Evolutionary conservation across 768 basidiomycete species (phyloP).

Genomic region (Auricularia sp.): DNA sequence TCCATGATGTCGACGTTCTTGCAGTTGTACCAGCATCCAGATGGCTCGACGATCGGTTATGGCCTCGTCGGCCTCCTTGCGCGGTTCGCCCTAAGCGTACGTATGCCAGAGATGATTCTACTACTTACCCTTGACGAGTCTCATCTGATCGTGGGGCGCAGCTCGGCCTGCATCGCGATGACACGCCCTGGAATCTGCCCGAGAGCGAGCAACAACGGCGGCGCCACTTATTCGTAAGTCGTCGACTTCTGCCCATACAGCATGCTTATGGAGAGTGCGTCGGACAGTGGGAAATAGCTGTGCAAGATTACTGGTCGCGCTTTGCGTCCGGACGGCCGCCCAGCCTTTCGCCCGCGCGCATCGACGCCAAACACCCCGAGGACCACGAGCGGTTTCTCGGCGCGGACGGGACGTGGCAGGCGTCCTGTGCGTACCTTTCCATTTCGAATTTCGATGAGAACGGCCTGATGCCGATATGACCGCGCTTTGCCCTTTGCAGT

Average conservation of each 20-base stretch:
- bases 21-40: background rate
- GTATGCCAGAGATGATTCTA: too few relatives aligned
- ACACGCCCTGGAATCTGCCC: background rate
- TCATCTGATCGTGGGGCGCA: background rate
- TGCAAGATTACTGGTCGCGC: background rate
- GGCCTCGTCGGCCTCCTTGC: background rate
- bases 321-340: conserved; percentile 45
- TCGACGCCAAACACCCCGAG: conserved; percentile 56
- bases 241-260: too few relatives aligned
- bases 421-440: too few relatives aligned
- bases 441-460: too few relatives aligned
- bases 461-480: too few relatives aligned
- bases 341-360: conserved; percentile 51
- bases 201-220: background rate
- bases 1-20: background rate
- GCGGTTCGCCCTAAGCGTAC: background rate
- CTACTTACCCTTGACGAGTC: too few relatives aligned
- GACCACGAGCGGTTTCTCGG: conserved; percentile 29
- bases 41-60: background rate
- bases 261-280: too few relatives aligned
- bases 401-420: too few relatives aligned
- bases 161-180: background rate
- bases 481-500: conserved; percentile 26
- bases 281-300: background rate
- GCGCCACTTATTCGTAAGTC: background rate